A percentile compares a stretch with the other conserved stretches of the same genome.
phyloP scores from a whole-genome alignment of 1,139 yeast species.

The Candida anutae region DNA sequence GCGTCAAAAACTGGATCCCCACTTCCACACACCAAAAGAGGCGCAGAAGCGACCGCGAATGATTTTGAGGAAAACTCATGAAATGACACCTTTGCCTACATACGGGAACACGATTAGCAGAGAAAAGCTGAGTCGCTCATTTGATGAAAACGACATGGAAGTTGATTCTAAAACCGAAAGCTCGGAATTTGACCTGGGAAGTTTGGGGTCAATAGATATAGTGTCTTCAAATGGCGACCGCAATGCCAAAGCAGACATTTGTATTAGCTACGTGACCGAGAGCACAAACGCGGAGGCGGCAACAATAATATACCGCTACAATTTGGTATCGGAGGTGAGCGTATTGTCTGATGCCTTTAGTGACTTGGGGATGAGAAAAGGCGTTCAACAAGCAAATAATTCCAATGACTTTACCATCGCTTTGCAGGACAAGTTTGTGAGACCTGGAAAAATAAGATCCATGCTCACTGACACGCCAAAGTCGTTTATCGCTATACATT shows the following conservation, averaged over 20 bases:
- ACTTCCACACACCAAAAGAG: conserved; percentile 45
- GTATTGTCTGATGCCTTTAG: conserved; percentile 23
- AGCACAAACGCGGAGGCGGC: conserved; percentile 10
- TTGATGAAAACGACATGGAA: conserved; percentile 1
- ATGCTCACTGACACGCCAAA: conserved; percentile 19
- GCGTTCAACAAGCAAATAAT: conserved; percentile 6
- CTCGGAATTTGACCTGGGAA: conserved; percentile 8
- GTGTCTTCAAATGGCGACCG: conserved; percentile 35
- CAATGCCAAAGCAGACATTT: conserved; percentile 28
- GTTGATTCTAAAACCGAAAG: background rate
- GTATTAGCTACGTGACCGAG: conserved; percentile 24
- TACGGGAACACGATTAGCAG: conserved; percentile 8
- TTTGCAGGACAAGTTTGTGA: conserved; percentile 16
- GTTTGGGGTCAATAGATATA: conserved; percentile 25
- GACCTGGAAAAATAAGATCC: conserved; percentile 15
- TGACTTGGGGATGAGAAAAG: conserved; percentile 25
- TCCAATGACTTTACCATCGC: conserved; percentile 9
- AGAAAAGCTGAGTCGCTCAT: conserved; percentile 1
- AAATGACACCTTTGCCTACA: conserved; percentile 21
- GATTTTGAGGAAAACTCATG: conserved; percentile 16
- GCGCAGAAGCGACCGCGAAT: conserved; percentile 23
- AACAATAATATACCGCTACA: conserved; percentile 32
- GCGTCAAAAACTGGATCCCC: conserved; percentile 42
- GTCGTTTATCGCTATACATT: conserved; percentile 17
- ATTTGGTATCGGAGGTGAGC: conserved; percentile 19